Conservation (phyloP, 176 grass and related monocot species). For the Oryza meridionalis region DNA sequence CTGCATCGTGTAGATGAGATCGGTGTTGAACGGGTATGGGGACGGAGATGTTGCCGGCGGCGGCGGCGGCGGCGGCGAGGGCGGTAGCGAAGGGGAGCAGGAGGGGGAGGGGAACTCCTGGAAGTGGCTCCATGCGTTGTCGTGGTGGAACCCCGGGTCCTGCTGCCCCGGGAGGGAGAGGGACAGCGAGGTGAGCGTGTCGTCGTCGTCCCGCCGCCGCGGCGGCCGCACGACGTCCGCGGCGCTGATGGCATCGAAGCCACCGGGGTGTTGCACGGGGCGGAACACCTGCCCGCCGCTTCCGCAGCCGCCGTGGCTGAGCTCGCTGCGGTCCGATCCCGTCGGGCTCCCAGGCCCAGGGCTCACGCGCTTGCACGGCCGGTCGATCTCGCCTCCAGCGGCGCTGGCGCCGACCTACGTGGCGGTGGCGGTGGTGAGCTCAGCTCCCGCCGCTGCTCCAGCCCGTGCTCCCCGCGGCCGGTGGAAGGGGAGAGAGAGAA, state of each 20-base stretch:
- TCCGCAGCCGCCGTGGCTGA: constrained; percentile 45
- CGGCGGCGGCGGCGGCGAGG: background rate
- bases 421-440: background rate
- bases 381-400: background rate
- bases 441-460: no score
- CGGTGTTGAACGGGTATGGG: constrained; percentile 43
- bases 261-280: constrained; percentile 49
- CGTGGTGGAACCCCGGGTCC: constrained; percentile 35
- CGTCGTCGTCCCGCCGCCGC: background rate
- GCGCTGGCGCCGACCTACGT: background rate
- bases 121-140: constrained; percentile 52
- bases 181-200: constrained; percentile 75
- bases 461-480: no score
- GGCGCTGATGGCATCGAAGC: constrained; percentile 44
- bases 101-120: constrained; percentile 51
- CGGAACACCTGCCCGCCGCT: constrained; percentile 48
- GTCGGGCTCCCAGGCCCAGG: constrained; percentile 61
- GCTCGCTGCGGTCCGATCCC: constrained; percentile 69
- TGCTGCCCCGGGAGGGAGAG: constrained; percentile 56
- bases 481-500: no score
- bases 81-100: background rate
- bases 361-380: constrained; percentile 58
- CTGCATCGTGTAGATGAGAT: constrained; percentile 60
- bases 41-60: background rate
- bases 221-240: background rate